Percentiles rank a stretch among this genome's conserved stretches.
These are phyloP conservation scores for Aquilaria malaccensis DNA, from an alignment of 345 rosid species.

Conservation along the genomic window DNA sequence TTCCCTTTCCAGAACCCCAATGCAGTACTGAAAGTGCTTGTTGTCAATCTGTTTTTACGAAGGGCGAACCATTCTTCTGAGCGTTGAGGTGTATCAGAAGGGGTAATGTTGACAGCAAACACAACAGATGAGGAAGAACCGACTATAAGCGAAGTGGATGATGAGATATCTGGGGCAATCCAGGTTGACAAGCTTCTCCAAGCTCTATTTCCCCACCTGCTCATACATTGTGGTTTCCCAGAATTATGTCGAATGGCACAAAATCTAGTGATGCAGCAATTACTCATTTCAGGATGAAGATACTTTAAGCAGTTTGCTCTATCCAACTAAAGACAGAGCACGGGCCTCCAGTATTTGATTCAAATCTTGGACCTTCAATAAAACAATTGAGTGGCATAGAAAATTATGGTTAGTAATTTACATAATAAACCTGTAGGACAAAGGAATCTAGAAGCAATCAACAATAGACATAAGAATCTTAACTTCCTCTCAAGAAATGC, in stretches of 20 bases:
- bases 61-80: slow-evolving; percentile 95
- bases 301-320: slow-evolving; percentile 19
- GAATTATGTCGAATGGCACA: slow-evolving; percentile 20
- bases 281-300: slow-evolving; percentile 28
- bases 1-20: slow-evolving; percentile 88
- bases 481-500: background rate
- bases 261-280: slow-evolving; percentile 27
- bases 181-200: slow-evolving; percentile 23
- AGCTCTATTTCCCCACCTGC: slow-evolving; percentile 17
- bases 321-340: slow-evolving; percentile 18
- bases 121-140: slow-evolving; percentile 36
- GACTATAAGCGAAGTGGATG: slow-evolving; percentile 16
- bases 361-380: slow-evolving; percentile 1
- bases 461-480: background rate
- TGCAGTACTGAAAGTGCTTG: slow-evolving; percentile 93
- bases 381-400: background rate
- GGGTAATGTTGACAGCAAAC: slow-evolving; percentile 32
- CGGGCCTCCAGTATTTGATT: slow-evolving; percentile 12
- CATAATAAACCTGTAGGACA: background rate
- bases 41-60: slow-evolving; percentile 71
- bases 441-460: too few species aligned
- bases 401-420: background rate
- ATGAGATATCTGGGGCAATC: slow-evolving; percentile 22
- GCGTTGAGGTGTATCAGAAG: slow-evolving; percentile 60
- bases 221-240: slow-evolving; percentile 7